Evolutionary conservation across 371 early-diverging fungal species (phyloP).

Genomic region (Mortierella sp.): DNA sequence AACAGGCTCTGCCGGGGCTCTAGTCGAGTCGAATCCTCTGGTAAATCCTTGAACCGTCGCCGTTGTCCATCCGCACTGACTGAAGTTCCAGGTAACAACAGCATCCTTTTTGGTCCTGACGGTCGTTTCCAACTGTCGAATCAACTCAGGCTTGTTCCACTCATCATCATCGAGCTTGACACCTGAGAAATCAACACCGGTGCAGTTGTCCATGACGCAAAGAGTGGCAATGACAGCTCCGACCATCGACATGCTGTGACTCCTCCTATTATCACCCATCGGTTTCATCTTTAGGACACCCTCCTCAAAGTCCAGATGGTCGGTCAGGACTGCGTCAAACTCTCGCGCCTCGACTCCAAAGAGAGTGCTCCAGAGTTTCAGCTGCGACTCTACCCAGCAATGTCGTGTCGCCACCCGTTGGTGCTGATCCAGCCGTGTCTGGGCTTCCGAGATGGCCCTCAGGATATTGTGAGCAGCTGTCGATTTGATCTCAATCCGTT

Average conservation of each 20-base stretch:
- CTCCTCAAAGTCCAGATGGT: background rate
- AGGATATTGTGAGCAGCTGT: slow-evolving; percentile 1
- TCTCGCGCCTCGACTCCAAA: slow-evolving; percentile 12
- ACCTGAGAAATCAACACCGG: slow-evolving; percentile 13
- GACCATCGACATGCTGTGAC: slow-evolving; percentile 24
- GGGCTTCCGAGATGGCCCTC: slow-evolving; percentile 12
- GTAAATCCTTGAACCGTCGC: slow-evolving; percentile 22
- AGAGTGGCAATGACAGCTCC: slow-evolving; percentile 15
- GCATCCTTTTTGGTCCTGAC: slow-evolving; percentile 20
- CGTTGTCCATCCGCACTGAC: slow-evolving; percentile 24
- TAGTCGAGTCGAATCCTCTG: slow-evolving; percentile 14
- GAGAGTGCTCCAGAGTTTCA: slow-evolving; percentile 25
- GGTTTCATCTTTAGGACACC: slow-evolving; percentile 18
- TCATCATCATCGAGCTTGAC: slow-evolving; percentile 21
- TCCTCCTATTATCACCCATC: background rate
- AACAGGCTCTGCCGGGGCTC: background rate
- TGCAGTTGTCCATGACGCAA: slow-evolving; percentile 18
- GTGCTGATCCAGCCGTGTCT: slow-evolving; percentile 2
- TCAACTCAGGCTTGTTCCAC: slow-evolving; percentile 26
- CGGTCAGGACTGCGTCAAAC: background rate
- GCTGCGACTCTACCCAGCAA: slow-evolving; percentile 11
- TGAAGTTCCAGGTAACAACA: slow-evolving; percentile 27
- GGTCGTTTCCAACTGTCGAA: slow-evolving; percentile 24
- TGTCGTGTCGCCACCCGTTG: background rate
- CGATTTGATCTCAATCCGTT: slow-evolving; percentile 11